Base-by-base conservation (phyloP, 2,329 filamentous ascomycete species). In the Colletotrichum zoysiae region DNA sequence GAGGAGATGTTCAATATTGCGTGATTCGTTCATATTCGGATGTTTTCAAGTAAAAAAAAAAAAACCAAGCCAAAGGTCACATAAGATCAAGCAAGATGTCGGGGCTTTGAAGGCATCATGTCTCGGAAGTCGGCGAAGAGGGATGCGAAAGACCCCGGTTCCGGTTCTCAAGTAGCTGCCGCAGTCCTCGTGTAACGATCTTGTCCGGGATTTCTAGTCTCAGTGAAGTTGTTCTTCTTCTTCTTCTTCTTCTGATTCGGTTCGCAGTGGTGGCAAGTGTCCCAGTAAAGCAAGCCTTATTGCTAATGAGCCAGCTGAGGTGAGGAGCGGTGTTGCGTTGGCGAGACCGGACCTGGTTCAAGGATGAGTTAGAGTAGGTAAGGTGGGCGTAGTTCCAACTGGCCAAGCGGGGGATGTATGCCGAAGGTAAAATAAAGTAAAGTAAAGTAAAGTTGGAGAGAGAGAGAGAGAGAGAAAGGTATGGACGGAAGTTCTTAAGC, bases 1-100 rank as follows among this genome's bases (percentile, higher is more conserved):
- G 48, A 88, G 81, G 73, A 87, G 78, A 73, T 82, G 81, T 55
- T 86, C 80, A 50, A 87, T 83, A 74, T 86, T 82, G 65, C 82
- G 76, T 67, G 79, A 78, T 68, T 84, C 82, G 67, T 80, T 82
- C 85, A 86, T 86, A 59, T 74, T 83, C 50, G 46, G 57, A 60
- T 61, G 33, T 11, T 46, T 44, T 50, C 55, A 53, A 40, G 16
- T 57, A 55, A 53, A 46, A 12, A 46, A 18, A 51, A 55, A 53
- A 46, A 12, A 46, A 18, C 60, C 40, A 56, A 44, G 44, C 26
- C 7, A 67, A 62, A 61, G 40, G 51, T 26, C 26, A 72, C 48
- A 42, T 35, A 56, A 61, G 46, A 23, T 72, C 48, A 70, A 42
- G 48, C 57, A 53, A 64, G 51, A 44, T 65, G 14, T 50, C 35